Evolutionary conservation across 768 basidiomycete genomes (phyloP).

Genomic region (Sporobolomyces pararoseus): DNA sequence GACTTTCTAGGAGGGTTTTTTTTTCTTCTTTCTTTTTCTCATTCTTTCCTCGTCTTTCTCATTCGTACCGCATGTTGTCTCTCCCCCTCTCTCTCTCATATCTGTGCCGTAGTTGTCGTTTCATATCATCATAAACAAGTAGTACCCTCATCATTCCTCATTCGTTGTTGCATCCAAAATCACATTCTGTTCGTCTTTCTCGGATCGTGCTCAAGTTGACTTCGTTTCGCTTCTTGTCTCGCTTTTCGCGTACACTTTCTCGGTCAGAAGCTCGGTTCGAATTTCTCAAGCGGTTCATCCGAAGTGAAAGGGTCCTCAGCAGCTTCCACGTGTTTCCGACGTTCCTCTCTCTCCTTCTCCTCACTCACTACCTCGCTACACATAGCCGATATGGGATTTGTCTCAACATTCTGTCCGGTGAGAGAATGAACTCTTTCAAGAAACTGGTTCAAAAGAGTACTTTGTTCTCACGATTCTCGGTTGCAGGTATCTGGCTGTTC

Average conservation of each 20-base stretch:
- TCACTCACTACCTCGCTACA: too few species aligned
- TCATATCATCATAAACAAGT: background rate
- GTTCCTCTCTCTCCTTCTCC: too few species aligned
- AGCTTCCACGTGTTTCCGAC: too few species aligned
- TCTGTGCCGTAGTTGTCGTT: background rate
- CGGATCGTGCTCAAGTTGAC: background rate
- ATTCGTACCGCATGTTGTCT: background rate
- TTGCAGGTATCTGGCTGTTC: conserved; percentile 9
- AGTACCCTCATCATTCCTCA: conserved; percentile 5
- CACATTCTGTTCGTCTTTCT: background rate
- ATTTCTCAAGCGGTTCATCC: too few species aligned
- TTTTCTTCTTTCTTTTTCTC: background rate
- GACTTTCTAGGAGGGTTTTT: too few species aligned
- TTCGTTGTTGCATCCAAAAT: background rate
- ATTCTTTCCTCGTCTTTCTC: background rate
- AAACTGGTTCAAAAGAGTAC: background rate
- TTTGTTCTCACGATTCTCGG: too few species aligned
- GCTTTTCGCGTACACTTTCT: too few species aligned
- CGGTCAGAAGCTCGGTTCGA: too few species aligned
- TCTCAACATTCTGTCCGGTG: conserved; percentile 10
- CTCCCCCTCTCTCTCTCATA: background rate
- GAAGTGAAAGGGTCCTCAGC: too few species aligned
- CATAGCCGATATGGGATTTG: too few species aligned
- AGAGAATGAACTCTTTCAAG: background rate
- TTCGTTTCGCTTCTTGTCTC: too few species aligned